Percentiles rank a stretch among this genome's conserved stretches.
phyloP scores from a whole-genome alignment of 2,329 filamentous ascomycete species.

The Alternaria sp. region DNA sequence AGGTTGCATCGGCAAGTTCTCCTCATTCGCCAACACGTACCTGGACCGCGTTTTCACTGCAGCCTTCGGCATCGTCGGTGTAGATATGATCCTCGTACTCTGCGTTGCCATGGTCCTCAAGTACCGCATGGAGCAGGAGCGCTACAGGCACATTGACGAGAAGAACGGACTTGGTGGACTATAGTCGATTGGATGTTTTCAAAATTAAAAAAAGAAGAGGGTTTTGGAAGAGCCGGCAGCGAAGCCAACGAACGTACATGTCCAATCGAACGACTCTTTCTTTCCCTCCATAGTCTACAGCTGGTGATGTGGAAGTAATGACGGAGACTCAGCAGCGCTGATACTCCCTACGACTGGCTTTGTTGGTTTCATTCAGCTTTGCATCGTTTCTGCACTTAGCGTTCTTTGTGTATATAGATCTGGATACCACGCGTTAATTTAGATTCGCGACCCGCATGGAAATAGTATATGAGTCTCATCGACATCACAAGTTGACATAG shows the following conservation, averaged over 20 bases:
- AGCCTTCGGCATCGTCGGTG: conserved; percentile 78
- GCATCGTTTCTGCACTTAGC: conserved; percentile 21
- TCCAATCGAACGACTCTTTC: conserved; percentile 26
- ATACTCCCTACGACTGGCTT: not conserved
- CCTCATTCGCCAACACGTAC: conserved; percentile 71
- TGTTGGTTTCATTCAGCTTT: conserved; percentile 3
- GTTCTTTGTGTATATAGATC: conserved; percentile 20
- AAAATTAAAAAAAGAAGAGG: not conserved
- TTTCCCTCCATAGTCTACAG: conserved; percentile 21
- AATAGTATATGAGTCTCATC: not conserved
- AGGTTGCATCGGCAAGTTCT: conserved; percentile 73
- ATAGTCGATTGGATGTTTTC: conserved; percentile 13
- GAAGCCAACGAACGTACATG: conserved; percentile 10
- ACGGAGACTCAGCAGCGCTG: conserved; percentile 3
- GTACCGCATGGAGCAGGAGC: conserved; percentile 78
- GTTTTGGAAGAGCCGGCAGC: conserved; percentile 26
- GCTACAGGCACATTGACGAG: conserved; percentile 81
- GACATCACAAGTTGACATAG: not conserved
- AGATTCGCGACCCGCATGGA: not conserved
- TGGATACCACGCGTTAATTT: not conserved
- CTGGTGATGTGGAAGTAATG: conserved; percentile 3
- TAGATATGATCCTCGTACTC: conserved; percentile 70
- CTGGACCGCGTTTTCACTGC: conserved; percentile 80
- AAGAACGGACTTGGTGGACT: conserved; percentile 60
- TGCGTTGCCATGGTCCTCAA: conserved; percentile 78